These are phyloP conservation scores for Lactarius sp. DNA, from an alignment of 768 basidiomycete genomes.

Conservation along the genomic window DNA sequence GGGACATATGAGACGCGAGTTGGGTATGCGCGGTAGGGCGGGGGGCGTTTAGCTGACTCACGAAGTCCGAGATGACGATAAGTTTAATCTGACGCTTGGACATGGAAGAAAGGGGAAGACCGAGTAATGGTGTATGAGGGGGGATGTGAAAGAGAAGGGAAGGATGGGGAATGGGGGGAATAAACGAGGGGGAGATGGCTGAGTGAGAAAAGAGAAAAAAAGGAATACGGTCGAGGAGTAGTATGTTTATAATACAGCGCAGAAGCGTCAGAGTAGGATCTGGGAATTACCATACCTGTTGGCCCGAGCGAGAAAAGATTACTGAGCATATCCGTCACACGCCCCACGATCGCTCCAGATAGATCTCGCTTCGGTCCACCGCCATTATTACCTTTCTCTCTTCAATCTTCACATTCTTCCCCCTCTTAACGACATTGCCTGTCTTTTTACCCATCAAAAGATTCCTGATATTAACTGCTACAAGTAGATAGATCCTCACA, in stretches of 20 bases:
- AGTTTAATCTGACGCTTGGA: slow-evolving; percentile 24
- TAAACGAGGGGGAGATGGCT: neutral
- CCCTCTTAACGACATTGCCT: too few relatives aligned
- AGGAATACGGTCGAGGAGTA: slow-evolving; percentile 5
- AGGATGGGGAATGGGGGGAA: neutral
- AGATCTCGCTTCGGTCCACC: slow-evolving; percentile 10
- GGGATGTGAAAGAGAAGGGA: neutral
- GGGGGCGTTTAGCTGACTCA: slow-evolving; percentile 27
- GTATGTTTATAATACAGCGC: slow-evolving; percentile 24
- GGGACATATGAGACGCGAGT: neutral
- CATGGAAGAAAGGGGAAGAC: slow-evolving; percentile 7
- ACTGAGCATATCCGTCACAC: slow-evolving; percentile 24
- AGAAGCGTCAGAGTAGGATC: slow-evolving; percentile 4
- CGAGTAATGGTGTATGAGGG: neutral
- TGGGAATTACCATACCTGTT: slow-evolving; percentile 20
- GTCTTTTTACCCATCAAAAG: neutral
- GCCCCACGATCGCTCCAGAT: slow-evolving; percentile 16
- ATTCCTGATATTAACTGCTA: neutral
- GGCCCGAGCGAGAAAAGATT: slow-evolving; percentile 18
- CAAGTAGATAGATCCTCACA: too few relatives aligned
- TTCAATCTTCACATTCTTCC: neutral
- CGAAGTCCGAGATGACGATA: slow-evolving; percentile 33
- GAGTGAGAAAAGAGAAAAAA: slow-evolving; percentile 17
- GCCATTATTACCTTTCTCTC: neutral
- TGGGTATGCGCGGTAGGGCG: neutral